Base-by-base conservation (phyloP, 148 eudicot genomes). In the Hydrangea macrophylla region DNA sequence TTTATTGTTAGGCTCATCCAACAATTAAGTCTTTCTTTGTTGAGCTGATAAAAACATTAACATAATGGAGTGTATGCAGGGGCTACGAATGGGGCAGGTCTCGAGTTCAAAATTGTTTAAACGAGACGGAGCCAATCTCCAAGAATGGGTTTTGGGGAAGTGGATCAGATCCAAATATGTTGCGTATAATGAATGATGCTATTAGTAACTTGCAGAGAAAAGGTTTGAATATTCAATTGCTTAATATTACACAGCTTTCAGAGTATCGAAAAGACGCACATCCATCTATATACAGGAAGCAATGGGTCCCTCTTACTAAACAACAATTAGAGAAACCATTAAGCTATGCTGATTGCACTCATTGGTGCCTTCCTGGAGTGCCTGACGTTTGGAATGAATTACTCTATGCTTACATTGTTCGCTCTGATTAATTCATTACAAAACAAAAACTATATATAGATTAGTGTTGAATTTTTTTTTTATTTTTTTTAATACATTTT, bases 221-320 rank as follows among this genome's bases (percentile, higher is more conserved):
- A 70, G 96, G 96, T 58, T 10, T 89, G 55, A 76, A 80, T 12
- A 81, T 89, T 3, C 71, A 83, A 63, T 59, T 92, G 58, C 71
- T 92, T 32, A 89, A 92, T 72, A 87, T 92, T 71, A 92, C 97
- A 17, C 96, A 89, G 35, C 85, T 92, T 9, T 89, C 97, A 20
- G 90, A 92, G 68, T 92, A 92, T 51, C 71, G 97, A 79, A 92
- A 92, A 72, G 90, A 86, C 63, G 90, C 69, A 3, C 90, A 86
- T 54, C 87, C 90, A n/a, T 83, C 90, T 2, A 65, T 86, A 18
- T 42, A 81, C 25, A 83, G 80, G 48, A 83, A 67, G 60, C 84
- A 75, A 40, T 86, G 82, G 82, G 83, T 62, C 28, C 76, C 83
- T 4, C 66, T 81, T 45, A 86, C 68, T 11, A 74, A 77, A 62